Evolutionary conservation across 2,329 filamentous ascomycete genomes (phyloP).

Genomic region (Ceratocystis lukuohia): DNA sequence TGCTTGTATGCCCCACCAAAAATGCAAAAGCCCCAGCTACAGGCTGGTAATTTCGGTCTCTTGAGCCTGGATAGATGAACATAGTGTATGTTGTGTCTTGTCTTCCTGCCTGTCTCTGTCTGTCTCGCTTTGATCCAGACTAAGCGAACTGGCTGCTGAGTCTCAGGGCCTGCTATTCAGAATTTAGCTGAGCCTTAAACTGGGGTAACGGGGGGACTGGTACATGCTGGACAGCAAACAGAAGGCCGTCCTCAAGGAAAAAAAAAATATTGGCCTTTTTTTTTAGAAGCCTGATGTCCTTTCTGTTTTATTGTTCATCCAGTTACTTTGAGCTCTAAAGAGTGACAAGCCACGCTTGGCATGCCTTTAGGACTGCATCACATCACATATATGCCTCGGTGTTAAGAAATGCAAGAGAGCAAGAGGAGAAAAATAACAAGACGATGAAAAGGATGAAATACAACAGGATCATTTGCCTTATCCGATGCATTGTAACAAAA

Average conservation of each 20-base stretch:
- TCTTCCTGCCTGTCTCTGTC: neutral
- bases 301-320: neutral
- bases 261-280: neutral
- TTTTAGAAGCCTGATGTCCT: neutral
- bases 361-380: no score
- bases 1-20: neutral
- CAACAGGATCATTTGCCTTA: slow-evolving; percentile 1
- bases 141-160: neutral
- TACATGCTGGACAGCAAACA: neutral
- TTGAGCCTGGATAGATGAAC: neutral
- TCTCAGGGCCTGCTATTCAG: neutral
- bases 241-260: neutral
- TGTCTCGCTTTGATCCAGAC: neutral
- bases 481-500: slow-evolving; percentile 2
- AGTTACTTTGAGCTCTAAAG: no score
- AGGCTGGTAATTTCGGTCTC: neutral
- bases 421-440: neutral
- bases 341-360: neutral
- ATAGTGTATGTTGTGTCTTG: no score
- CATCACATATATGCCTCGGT: neutral
- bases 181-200: neutral
- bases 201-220: neutral
- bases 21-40: neutral
- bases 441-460: neutral
- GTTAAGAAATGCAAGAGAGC: neutral